These are phyloP conservation scores for Myriangium duriaei DNA, from an alignment of 2,329 filamentous ascomycete species.

Conservation along the genomic window DNA sequence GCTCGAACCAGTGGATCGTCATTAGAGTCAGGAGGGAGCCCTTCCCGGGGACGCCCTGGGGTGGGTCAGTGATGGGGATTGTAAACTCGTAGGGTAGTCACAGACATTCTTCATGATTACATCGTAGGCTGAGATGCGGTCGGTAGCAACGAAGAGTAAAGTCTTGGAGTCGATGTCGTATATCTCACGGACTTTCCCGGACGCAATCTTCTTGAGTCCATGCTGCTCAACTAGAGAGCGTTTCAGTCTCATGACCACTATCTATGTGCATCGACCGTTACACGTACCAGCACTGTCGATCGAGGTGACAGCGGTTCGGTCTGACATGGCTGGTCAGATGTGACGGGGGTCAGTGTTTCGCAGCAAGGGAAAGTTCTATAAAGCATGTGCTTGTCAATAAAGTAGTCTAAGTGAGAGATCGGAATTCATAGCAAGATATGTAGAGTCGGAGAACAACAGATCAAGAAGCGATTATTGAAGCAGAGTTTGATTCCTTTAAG, in stretches of 20 bases:
- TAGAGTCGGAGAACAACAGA: too few species aligned
- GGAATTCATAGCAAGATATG: too few species aligned
- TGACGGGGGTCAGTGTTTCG: too few species aligned
- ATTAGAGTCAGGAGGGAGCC: conserved; percentile 55
- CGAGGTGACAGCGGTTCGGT: conserved; percentile 7
- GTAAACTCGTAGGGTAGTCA: neutral
- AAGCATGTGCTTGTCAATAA: too few species aligned
- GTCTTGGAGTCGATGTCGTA: conserved; percentile 58
- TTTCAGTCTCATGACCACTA: neutral
- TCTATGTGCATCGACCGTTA: too few species aligned
- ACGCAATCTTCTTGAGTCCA: conserved; percentile 38
- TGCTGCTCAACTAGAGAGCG: conserved; percentile 15
- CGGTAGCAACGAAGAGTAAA: conserved; percentile 72
- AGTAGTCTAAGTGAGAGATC: too few species aligned
- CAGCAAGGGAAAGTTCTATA: too few species aligned
- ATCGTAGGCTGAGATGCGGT: conserved; percentile 93
- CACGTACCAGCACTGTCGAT: conserved; percentile 9
- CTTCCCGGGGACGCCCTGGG: conserved; percentile 54
- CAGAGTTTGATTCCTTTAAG: too few species aligned
- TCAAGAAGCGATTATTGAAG: too few species aligned
- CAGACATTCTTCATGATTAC: conserved; percentile 69
- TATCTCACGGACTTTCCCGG: conserved; percentile 70
- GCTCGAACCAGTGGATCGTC: conserved; percentile 55
- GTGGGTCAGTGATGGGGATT: neutral
- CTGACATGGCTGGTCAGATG: neutral